These are phyloP conservation scores for Sordariomycetes sp. DNA, from an alignment of 2,329 filamentous ascomycete species.

Conservation along the genomic window DNA sequence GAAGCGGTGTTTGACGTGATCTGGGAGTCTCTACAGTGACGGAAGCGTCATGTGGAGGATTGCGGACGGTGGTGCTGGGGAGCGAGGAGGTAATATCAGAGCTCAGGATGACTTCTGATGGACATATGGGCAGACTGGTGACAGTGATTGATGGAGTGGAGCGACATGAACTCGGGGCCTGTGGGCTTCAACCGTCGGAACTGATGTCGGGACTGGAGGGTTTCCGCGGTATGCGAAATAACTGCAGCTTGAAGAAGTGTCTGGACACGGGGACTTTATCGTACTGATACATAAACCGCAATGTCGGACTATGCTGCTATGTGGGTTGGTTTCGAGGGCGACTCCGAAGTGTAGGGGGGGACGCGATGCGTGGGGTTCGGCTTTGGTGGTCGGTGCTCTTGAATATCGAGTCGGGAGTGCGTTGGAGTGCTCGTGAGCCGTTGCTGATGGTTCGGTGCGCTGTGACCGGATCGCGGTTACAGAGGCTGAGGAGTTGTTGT, in stretches of 20 bases:
- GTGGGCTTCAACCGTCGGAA: slow-evolving; percentile 76
- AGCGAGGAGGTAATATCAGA: slow-evolving; percentile 38
- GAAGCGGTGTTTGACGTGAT: slow-evolving; percentile 9
- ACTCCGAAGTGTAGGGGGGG: too few relatives aligned
- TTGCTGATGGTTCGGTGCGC: too few relatives aligned
- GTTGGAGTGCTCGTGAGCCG: too few relatives aligned
- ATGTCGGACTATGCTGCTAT: slow-evolving; percentile 15
- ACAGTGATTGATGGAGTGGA: slow-evolving; percentile 36
- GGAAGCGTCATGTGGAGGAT: slow-evolving; percentile 29
- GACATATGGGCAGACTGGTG: slow-evolving; percentile 45
- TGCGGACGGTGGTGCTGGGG: slow-evolving; percentile 20
- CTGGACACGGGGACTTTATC: slow-evolving; percentile 81
- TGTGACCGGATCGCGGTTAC: too few relatives aligned
- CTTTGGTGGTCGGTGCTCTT: too few relatives aligned
- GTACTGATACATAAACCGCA: slow-evolving; percentile 98
- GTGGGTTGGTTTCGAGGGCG: too few relatives aligned
- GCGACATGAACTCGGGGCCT: slow-evolving; percentile 46
- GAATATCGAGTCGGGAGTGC: too few relatives aligned
- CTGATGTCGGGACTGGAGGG: slow-evolving; percentile 82
- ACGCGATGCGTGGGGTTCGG: too few relatives aligned
- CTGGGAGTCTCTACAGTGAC: slow-evolving; percentile 12
- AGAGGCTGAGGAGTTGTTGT: too few relatives aligned
- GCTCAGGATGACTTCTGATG: slow-evolving; percentile 38
- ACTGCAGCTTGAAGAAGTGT: slow-evolving; percentile 94
- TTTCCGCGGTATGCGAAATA: slow-evolving; percentile 93